Conservation (phyloP, 228 moss, liverwort and hornwort genomes). For the Sphagnum fallax region DNA sequence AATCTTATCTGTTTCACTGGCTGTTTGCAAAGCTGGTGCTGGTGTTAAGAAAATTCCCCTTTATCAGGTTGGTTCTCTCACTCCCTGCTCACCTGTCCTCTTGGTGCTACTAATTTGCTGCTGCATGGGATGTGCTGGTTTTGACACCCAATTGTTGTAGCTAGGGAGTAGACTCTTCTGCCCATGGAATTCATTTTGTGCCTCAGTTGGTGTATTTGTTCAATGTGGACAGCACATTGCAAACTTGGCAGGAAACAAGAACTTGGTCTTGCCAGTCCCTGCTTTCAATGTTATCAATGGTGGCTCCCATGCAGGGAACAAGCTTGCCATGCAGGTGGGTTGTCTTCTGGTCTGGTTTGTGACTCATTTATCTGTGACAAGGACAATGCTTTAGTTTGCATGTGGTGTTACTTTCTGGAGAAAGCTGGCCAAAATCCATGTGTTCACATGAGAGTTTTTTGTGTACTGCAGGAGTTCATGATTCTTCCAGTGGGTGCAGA, state of each 20-base stretch:
- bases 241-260: constrained; percentile 77
- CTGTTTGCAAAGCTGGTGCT: constrained; percentile 81
- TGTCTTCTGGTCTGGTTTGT: not conserved
- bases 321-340: constrained; percentile 87
- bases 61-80: constrained; percentile 33
- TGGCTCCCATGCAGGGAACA: constrained; percentile 97
- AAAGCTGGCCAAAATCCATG: too few species aligned
- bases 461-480: constrained; percentile 71
- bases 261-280: constrained; percentile 79
- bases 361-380: not conserved
- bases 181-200: not conserved
- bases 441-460: too few species aligned
- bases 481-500: constrained; percentile 81
- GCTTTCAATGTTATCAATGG: constrained; percentile 98
- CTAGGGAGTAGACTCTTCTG: not conserved
- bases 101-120: not conserved
- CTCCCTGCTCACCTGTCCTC: not conserved
- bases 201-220: not conserved
- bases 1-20: constrained; percentile 82
- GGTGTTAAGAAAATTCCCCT: constrained; percentile 54
- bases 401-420: too few species aligned
- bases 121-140: not conserved
- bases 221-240: constrained; percentile 66
- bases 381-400: not conserved
- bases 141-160: too few species aligned